Base-by-base conservation (phyloP, 768 basidiomycete species). In the Termitomyces sp. region DNA sequence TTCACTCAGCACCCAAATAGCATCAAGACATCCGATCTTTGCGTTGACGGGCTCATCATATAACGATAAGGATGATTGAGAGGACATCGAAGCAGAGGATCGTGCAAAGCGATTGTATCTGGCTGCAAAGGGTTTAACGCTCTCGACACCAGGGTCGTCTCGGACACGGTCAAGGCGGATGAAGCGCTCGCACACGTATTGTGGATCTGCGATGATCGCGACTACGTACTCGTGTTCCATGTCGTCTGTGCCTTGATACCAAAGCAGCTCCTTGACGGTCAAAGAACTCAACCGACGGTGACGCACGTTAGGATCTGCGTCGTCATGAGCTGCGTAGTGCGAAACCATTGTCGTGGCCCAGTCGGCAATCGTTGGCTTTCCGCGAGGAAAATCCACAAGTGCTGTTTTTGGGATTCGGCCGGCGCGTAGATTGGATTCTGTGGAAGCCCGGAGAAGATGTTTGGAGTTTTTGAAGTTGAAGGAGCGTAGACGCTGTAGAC, bases 151-250 rank as follows among this genome's bases (percentile, higher is more conserved):
- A 13, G 58, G 58, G 24, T 61, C 58, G 30, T 61, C 60, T 31
- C 55, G 49, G 4, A 33, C 56, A 22, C 62, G 54, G 18, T 63
- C 63, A 24, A 63, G 59, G 24, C 59, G 57, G 34, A 63, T 44
- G 24, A 52, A 57, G 27, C 63, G 57, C 47, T 63, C 58, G 27
- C 45, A 56, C 7, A 31, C 63, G 34, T 58, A 39, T 30, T 63
- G 57, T 30, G 63, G 59, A 45, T 61, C 63, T 27, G 57, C 36
- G 36, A 63, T 52, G 27, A 58, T 54, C 4, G 62, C 62, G 18
- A 63, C 39, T 45, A 63, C 46, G 41, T 61, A 63, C 24, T 63
- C 57, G 54, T 63, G 63, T 45, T 61, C 58, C 18, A 56, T 37
- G 7, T 50, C 60, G 37, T 47, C 37, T 22, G 45, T 42, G 8